These are phyloP conservation scores for Cyberlindnera saturnus DNA, from an alignment of 805 yeast species.

Conservation along the genomic window DNA sequence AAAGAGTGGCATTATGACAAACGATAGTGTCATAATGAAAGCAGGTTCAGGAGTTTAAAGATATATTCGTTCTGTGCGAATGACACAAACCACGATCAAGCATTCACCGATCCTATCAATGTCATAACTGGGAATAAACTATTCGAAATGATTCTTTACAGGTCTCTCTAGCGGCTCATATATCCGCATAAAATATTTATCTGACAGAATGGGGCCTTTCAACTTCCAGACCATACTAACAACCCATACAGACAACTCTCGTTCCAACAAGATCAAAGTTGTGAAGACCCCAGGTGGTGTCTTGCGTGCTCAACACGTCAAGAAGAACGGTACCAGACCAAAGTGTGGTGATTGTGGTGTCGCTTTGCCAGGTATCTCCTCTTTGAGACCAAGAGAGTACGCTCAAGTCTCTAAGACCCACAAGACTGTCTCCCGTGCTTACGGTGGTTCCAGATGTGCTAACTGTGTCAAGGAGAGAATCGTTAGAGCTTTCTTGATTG, in stretches of 20 bases:
- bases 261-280: conserved; percentile 98
- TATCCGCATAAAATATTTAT: too few relatives aligned
- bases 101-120: too few relatives aligned
- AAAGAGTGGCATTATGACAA: too few relatives aligned
- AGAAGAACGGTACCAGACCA: conserved; percentile 79
- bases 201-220: too few relatives aligned
- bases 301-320: conserved; percentile 95
- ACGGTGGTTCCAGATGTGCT: conserved; percentile 99
- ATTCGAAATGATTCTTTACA: too few relatives aligned
- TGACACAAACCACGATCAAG: too few relatives aligned
- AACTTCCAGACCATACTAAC: conserved; percentile 16
- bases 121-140: too few relatives aligned
- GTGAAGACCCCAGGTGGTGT: conserved; percentile 99
- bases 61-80: too few relatives aligned
- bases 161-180: too few relatives aligned
- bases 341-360: conserved; percentile 80
- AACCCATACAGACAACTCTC: conserved; percentile 85
- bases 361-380: conserved; percentile 80
- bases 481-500: conserved; percentile 98
- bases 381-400: conserved; percentile 98
- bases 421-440: conserved; percentile 98
- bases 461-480: conserved; percentile 99
- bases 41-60: too few relatives aligned
- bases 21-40: too few relatives aligned
- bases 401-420: conserved; percentile 92